Conservation (phyloP, 148 eudicot species). For the Nepenthes mirabilis region DNA sequence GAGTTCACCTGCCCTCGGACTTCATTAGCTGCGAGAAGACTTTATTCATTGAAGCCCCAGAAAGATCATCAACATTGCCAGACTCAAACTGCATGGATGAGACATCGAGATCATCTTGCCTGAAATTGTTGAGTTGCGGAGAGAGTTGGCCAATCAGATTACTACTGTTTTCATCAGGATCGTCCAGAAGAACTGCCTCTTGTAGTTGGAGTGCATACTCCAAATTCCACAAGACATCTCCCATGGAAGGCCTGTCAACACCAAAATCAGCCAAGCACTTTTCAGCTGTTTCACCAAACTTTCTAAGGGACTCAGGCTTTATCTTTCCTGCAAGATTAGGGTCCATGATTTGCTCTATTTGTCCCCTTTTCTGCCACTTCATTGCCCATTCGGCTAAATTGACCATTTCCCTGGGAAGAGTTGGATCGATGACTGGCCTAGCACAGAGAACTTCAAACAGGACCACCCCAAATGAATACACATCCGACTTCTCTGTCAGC, state of each 20-base stretch:
- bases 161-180: slow-evolving; percentile 60
- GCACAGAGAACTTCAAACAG: slow-evolving; percentile 84
- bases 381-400: slow-evolving; percentile 91
- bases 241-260: slow-evolving; percentile 89
- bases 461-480: slow-evolving; percentile 90
- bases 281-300: slow-evolving; percentile 85
- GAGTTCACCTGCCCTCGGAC: slow-evolving; percentile 49
- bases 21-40: slow-evolving; percentile 82
- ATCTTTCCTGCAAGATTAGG: slow-evolving; percentile 44
- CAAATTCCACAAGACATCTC: slow-evolving; percentile 90
- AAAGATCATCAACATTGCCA: slow-evolving; percentile 34
- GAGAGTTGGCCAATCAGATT: slow-evolving; percentile 53
- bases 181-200: slow-evolving; percentile 43
- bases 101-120: slow-evolving; percentile 15
- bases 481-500: slow-evolving; percentile 87
- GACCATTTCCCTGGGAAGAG: slow-evolving; percentile 80
- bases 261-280: slow-evolving; percentile 90
- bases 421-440: slow-evolving; percentile 83
- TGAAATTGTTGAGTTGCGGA: slow-evolving; percentile 45
- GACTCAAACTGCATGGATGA: slow-evolving; percentile 27
- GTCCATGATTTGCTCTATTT: slow-evolving; percentile 66
- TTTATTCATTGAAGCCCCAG: slow-evolving; percentile 68
- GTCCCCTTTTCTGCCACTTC: slow-evolving; percentile 85
- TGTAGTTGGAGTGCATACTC: slow-evolving; percentile 91
- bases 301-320: slow-evolving; percentile 65